A percentile compares a stretch with the other conserved stretches of the same genome.
These are phyloP conservation scores for Casuarina equisetifolia DNA, from an alignment of 306 rosid species.

Conservation along the genomic window DNA sequence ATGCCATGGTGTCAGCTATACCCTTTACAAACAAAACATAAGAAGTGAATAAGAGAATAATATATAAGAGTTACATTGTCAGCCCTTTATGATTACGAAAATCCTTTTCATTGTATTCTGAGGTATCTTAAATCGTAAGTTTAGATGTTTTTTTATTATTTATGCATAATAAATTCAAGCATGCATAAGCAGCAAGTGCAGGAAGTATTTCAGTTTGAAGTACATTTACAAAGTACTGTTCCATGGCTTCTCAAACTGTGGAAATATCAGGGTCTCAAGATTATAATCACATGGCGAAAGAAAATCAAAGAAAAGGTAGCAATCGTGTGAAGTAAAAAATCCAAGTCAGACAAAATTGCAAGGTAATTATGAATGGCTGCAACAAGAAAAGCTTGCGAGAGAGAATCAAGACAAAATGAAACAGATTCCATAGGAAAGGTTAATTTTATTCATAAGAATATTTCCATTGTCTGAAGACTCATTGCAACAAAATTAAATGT, in stretches of 20 bases:
- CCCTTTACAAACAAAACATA: slow-evolving; percentile 55
- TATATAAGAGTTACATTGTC: not conserved
- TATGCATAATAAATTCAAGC: not conserved
- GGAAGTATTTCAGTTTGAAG: not conserved
- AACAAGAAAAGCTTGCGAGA: not conserved
- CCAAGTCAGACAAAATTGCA: not conserved
- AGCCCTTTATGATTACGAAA: not conserved
- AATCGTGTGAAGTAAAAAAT: not conserved
- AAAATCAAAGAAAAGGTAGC: not conserved
- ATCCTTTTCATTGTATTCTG: not conserved
- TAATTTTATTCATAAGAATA: not conserved
- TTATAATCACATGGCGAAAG: not conserved
- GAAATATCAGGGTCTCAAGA: slow-evolving; percentile 1
- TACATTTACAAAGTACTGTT: not conserved
- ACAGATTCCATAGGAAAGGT: slow-evolving; percentile 4
- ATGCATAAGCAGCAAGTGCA: not conserved
- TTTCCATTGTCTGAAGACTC: not conserved
- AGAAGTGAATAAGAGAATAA: slow-evolving; percentile 29
- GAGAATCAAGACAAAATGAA: not conserved
- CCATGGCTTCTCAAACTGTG: not conserved
- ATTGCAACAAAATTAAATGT: not conserved
- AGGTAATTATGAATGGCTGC: no score
- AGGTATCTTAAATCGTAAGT: not conserved
- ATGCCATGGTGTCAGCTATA: slow-evolving; percentile 86
- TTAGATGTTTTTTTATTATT: not conserved